Evolutionary conservation across 768 basidiomycete species (phyloP), one percentile per base, ranked within the genome.

Genomic region (Crepidotus variabilis): DNA sequence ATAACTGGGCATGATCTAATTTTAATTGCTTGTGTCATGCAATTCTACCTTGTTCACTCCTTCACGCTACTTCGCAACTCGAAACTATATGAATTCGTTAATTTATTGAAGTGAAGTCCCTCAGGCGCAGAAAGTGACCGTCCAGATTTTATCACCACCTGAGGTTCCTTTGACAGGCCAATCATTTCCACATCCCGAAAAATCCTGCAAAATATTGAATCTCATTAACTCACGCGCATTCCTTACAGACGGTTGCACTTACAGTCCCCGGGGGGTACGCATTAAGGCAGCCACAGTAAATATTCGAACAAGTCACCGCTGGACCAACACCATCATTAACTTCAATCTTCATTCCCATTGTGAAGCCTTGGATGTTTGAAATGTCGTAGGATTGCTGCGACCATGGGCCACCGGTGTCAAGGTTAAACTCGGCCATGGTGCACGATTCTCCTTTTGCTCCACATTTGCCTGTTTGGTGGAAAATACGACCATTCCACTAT

Each of bases 1-100:
- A 90, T 78, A 93, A 91, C 75, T 95, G 92, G 87, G 93, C 93
- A 74, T 92, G 73, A 70, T 52, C 55, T 28, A 20, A 51, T 50
- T 7, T 57, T 18, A 13, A 51, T 36, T 47, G 5, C 21, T 11
- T 46, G 21, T 32, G n/a, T 34, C 34, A 21, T 50, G 33, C 36
- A 16, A 56, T 50, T n/a, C 22, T 54, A 51, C 28, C 3, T 28
- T 28, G 3, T 28, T 28, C 28, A 28, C 28, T 28, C 28, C 3
- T 28, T 28, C 28, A 28, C 28, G 8, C 8, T 28, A n/a, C 28
- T 28, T 4, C 28, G 28, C 4, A 28, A 28, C 28, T 28, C 28
- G 28, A 28, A 28, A 28, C 8, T 8, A 28, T 28, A 28, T 28
- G 28, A 28, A 28, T 4, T 28, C 28, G 28, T 28, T 28, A 28